These are phyloP conservation scores for Sclerotinia borealis DNA, from an alignment of 2,329 filamentous ascomycete genomes.

Conservation along the genomic window DNA sequence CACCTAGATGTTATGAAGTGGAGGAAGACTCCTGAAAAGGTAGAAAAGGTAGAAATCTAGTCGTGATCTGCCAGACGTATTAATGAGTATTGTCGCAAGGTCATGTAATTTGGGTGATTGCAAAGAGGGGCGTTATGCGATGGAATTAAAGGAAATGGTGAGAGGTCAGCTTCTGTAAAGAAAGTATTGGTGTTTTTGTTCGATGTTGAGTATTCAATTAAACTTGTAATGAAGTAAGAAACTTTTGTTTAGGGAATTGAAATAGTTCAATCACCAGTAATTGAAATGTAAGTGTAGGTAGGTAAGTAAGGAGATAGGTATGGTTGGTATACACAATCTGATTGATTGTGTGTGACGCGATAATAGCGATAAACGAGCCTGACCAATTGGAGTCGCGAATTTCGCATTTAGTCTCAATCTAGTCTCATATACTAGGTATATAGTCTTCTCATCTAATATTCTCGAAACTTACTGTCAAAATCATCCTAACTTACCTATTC, in stretches of 20 bases:
- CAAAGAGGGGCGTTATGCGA: constrained; percentile 1
- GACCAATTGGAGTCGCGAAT: neutral
- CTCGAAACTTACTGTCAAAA: neutral
- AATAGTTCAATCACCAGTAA: neutral
- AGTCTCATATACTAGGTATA: no score
- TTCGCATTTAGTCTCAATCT: no score
- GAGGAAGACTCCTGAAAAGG: constrained; percentile 35
- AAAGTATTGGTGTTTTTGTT: neutral
- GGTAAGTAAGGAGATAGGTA: neutral
- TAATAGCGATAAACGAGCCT: no score
- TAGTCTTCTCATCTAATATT: neutral
- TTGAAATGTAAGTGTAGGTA: neutral
- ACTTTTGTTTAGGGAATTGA: neutral
- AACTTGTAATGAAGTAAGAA: neutral
- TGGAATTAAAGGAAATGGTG: neutral
- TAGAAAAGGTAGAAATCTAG: constrained; percentile 3
- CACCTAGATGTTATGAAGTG: constrained; percentile 67
- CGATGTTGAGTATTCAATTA: neutral
- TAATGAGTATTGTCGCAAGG: neutral
- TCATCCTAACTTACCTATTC: neutral
- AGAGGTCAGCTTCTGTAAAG: neutral
- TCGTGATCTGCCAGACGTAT: constrained; percentile 14
- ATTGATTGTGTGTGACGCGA: constrained; percentile 2
- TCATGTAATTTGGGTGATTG: neutral
- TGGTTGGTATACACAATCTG: neutral